Conservation (phyloP, 2,329 filamentous ascomycete species). For the Diaporthe helianthi region DNA sequence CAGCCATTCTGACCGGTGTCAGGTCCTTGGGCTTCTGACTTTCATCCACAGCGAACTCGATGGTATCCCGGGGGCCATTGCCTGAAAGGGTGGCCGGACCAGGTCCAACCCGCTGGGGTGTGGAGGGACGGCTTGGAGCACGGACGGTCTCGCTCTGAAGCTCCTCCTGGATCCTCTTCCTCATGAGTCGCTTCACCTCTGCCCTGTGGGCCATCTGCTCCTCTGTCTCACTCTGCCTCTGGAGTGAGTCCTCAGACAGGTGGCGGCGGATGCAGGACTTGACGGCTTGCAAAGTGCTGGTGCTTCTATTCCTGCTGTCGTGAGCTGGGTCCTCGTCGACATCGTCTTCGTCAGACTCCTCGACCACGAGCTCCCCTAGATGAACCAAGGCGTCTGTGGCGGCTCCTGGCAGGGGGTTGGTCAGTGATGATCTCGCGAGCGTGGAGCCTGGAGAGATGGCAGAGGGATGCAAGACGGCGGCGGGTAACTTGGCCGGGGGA, state of each 20-base stretch:
- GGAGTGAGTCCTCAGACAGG: constrained; percentile 53
- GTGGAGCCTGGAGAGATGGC: constrained; percentile 32
- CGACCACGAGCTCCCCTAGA: constrained; percentile 44
- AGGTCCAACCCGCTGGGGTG: constrained; percentile 39
- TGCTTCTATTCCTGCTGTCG: constrained; percentile 44
- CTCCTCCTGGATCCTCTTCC: constrained; percentile 65
- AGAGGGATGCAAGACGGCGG: constrained; percentile 35
- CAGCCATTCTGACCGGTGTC: neutral
- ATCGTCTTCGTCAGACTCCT: constrained; percentile 52
- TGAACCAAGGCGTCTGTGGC: constrained; percentile 36
- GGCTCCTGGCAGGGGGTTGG: constrained; percentile 34
- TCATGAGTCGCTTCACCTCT: constrained; percentile 62
- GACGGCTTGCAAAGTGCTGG: constrained; percentile 53
- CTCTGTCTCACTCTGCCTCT: constrained; percentile 53
- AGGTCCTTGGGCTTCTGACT: neutral
- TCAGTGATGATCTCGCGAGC: constrained; percentile 36
- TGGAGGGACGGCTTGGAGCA: constrained; percentile 41
- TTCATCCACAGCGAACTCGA: constrained; percentile 52
- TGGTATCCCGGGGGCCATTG: constrained; percentile 55
- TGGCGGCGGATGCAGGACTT: constrained; percentile 53
- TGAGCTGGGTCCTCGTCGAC: constrained; percentile 45
- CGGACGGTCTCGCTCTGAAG: constrained; percentile 55
- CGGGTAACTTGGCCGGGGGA: constrained; percentile 35
- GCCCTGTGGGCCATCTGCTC: constrained; percentile 62
- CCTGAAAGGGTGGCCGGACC: constrained; percentile 44